Evolutionary conservation across 2,329 filamentous ascomycete genomes (phyloP), one percentile per base, ranked within the genome.

Genomic region (Graphilbum sp.): DNA sequence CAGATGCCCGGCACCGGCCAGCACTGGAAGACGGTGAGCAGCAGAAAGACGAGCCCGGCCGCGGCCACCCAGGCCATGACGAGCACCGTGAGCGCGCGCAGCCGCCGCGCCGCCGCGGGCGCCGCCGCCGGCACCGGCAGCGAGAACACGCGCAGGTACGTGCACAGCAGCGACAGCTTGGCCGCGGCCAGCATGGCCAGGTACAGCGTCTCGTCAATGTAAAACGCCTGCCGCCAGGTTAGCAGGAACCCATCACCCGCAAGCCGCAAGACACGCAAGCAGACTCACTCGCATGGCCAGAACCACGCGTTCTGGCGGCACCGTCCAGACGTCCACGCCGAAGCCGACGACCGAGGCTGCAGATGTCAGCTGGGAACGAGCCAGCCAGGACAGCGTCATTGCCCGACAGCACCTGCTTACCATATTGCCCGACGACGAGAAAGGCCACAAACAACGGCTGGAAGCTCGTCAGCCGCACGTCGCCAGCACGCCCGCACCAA

Each of bases 301-400:
- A 1, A 52, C 52, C n/a, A 60, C 45, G 2, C 37, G 38, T 1
- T 49, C 44, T 6, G 43, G 33, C 7, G 49, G 34, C 1, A 60
- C 45, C 15, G 51, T 54, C 58, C 58, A 61, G 2, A 60, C 51
- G 37, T 61, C 58, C 16, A 54, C 50, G 5, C 58, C 58, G 29
- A 59, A 58, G 0, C 48, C 53, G 2, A 47, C 32, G 1, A 46
- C 37, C 1, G 51, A 47, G 17, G 49, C 54, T 54, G 35, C 5
- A 5, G 27, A 31, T 11, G 7, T 5, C 13, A 13, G 8, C 27
- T 3, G 2, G 4, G 23, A 4, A 23, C 8, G 8, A 11, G 13
- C 3, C 2, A 12, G n/a, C n/a, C 17, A 13, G 16, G n/a, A 21
- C 18, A 13, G 13, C 12, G 18, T 17, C 3, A 7, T 32, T 15